These are phyloP conservation scores for Platismatia glauca DNA, from an alignment of 495 filamentous ascomycete species.

Conservation along the genomic window DNA sequence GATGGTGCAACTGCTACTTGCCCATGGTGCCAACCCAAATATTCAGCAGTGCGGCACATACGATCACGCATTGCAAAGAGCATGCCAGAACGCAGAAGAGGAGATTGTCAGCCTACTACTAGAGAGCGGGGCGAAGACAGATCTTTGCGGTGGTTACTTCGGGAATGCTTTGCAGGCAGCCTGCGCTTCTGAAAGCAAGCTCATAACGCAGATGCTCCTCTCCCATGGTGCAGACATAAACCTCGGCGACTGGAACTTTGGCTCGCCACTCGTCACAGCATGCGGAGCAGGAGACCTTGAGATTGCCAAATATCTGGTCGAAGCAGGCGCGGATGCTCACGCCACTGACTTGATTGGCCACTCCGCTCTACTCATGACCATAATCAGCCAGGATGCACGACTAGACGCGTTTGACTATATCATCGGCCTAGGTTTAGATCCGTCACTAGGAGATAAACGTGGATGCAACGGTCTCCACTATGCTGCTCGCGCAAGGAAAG, in stretches of 20 bases:
- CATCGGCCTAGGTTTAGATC: background rate
- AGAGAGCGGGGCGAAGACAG: background rate
- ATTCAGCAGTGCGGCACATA: background rate
- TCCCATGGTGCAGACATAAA: background rate
- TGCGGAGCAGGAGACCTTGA: background rate
- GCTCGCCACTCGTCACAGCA: background rate
- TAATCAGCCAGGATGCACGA: background rate
- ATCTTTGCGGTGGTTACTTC: background rate
- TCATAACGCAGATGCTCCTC: background rate
- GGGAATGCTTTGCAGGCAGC: background rate
- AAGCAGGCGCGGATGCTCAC: background rate
- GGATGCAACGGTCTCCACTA: background rate
- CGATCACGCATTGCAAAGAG: background rate
- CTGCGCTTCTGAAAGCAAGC: background rate
- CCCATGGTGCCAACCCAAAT: background rate
- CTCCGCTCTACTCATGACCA: background rate
- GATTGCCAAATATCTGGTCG: background rate
- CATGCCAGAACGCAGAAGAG: background rate
- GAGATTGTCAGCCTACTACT: background rate
- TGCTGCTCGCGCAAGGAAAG: background rate
- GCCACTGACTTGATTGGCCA: background rate
- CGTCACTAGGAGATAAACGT: background rate
- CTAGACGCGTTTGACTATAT: background rate
- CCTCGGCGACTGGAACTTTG: background rate
- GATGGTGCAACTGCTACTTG: background rate